phyloP scores from a whole-genome alignment of 345 rosid species.

The Salix udensis region DNA sequence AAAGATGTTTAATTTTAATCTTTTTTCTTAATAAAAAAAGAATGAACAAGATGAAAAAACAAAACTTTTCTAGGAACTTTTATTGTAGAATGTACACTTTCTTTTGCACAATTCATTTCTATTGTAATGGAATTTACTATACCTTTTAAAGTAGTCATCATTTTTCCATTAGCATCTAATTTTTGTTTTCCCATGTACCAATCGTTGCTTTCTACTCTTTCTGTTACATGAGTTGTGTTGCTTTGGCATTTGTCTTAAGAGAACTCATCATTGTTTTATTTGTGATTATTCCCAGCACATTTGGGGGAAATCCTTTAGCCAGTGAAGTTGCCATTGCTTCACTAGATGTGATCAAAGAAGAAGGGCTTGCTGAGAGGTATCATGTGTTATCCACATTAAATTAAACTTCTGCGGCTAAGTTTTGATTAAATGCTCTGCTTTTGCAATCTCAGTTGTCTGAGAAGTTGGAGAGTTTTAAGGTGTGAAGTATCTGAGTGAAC shows the following conservation, averaged over 20 bases:
- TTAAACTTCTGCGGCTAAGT: neutral
- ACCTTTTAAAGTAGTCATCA: too few relatives aligned
- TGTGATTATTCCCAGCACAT: conserved; percentile 55
- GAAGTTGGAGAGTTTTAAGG: neutral
- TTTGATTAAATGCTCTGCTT: neutral
- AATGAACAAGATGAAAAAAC: too few relatives aligned
- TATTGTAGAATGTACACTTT: too few relatives aligned
- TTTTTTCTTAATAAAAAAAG: too few relatives aligned
- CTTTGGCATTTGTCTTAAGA: neutral
- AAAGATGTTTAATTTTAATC: neutral
- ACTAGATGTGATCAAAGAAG: conserved; percentile 70
- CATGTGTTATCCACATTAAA: neutral
- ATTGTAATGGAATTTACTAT: too few relatives aligned
- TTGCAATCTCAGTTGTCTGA: neutral
- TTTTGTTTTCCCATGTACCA: neutral
- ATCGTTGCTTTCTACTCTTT: conserved; percentile 6
- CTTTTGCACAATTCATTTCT: too few relatives aligned
- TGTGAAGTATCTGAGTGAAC: too few relatives aligned
- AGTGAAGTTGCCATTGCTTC: conserved; percentile 92
- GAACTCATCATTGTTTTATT: conserved; percentile 12
- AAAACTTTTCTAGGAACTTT: too few relatives aligned
- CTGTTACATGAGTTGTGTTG: neutral
- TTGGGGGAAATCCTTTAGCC: conserved; percentile 94
- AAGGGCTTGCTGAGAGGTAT: conserved; percentile 73
- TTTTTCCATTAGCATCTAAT: neutral